A percentile compares a stretch with the other conserved stretches of the same genome.
Evolutionary conservation across 1,284 basidiomycete genomes (phyloP).

Genomic region (Amylostereum areolatum): DNA sequence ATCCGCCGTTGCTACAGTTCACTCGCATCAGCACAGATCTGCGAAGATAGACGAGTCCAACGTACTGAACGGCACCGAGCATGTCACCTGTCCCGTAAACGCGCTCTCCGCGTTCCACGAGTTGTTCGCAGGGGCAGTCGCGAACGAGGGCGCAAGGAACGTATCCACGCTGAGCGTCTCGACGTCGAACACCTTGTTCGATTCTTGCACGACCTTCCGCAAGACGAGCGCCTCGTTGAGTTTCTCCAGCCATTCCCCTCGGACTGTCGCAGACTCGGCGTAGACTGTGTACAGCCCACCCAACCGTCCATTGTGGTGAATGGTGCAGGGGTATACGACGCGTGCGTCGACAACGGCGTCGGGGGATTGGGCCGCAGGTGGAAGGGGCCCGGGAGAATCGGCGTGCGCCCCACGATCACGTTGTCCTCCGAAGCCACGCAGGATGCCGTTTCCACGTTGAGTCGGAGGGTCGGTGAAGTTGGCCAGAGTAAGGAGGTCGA

Average conservation of each 20-base stretch:
- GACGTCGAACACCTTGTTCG: constrained; percentile 88
- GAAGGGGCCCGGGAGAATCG: constrained; percentile 19
- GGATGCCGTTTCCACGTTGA: constrained; percentile 56
- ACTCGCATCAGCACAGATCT: neutral
- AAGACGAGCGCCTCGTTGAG: constrained; percentile 84
- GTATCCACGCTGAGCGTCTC: constrained; percentile 83
- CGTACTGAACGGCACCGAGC: constrained; percentile 89
- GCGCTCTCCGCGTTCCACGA: constrained; percentile 66
- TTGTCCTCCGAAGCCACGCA: constrained; percentile 38
- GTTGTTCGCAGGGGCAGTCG: constrained; percentile 32
- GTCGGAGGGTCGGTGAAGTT: constrained; percentile 75
- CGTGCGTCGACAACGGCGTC: constrained; percentile 57
- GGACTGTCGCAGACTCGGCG: constrained; percentile 71
- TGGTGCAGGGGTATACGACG: constrained; percentile 75
- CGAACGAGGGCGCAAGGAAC: constrained; percentile 67
- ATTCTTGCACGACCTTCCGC: constrained; percentile 83
- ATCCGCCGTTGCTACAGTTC: constrained; percentile 64
- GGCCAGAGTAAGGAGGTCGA: constrained; percentile 78
- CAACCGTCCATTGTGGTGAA: constrained; percentile 79
- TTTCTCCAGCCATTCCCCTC: constrained; percentile 86
- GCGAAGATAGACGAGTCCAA: constrained; percentile 7
- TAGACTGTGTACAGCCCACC: constrained; percentile 84
- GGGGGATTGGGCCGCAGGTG: constrained; percentile 27
- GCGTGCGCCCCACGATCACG: constrained; percentile 22
- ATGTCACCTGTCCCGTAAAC: constrained; percentile 87